Evolutionary conservation across 2,329 filamentous ascomycete species (phyloP).

Genomic region (Neonectria neomacrospora): DNA sequence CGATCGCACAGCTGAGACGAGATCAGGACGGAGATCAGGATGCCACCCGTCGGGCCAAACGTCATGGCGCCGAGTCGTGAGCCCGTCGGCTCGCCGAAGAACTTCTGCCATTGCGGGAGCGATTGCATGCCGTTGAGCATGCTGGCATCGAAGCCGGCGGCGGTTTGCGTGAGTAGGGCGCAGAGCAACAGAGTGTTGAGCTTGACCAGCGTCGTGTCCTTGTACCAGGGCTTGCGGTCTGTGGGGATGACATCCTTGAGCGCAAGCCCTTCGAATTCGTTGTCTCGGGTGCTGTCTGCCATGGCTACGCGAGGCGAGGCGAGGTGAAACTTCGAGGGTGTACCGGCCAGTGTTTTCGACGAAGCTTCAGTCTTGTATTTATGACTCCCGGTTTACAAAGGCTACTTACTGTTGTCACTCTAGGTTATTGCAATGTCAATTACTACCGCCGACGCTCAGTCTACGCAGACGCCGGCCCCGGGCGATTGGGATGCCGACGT

Average conservation of each 20-base stretch:
- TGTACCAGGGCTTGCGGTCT: constrained; percentile 39
- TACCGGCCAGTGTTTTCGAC: neutral
- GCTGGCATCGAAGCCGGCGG: constrained; percentile 48
- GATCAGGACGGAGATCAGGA: constrained; percentile 40
- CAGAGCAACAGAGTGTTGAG: constrained; percentile 49
- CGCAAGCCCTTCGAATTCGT: constrained; percentile 41
- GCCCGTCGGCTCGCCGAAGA: constrained; percentile 45
- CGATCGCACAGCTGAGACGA: constrained; percentile 45
- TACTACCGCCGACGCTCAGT: neutral
- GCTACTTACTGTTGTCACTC: neutral
- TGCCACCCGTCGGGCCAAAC: constrained; percentile 38
- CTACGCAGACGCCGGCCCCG: neutral
- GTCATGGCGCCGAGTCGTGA: constrained; percentile 47
- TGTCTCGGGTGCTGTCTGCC: constrained; percentile 15
- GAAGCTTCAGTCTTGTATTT: neutral
- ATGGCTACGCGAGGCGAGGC: neutral
- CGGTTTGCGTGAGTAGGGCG: constrained; percentile 47
- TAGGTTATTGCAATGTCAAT: neutral
- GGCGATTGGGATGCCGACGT: neutral
- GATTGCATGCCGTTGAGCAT: constrained; percentile 51
- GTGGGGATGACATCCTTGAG: constrained; percentile 40
- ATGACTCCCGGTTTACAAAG: neutral
- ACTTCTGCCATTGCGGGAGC: constrained; percentile 45
- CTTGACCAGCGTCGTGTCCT: constrained; percentile 39
- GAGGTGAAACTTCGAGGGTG: neutral